phyloP scores from a whole-genome alignment of 306 rosid species.

The Rosa multiflora region DNA sequence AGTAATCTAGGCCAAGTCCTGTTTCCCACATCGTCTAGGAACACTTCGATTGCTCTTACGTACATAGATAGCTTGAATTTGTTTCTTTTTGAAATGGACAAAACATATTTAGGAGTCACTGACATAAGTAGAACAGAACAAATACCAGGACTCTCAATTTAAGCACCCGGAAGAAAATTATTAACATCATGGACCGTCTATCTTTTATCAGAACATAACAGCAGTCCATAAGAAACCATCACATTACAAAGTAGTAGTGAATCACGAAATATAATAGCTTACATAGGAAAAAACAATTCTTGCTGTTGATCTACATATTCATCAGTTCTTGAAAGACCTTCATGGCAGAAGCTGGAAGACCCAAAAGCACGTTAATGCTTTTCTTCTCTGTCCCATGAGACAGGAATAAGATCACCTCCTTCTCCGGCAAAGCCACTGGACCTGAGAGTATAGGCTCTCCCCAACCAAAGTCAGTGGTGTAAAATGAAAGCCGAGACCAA shows the following conservation, averaged over 20 bases:
- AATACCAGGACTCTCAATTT: not conserved
- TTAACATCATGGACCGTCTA: not conserved
- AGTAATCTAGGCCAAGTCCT: not conserved
- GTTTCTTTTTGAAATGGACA: not conserved
- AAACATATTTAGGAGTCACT: not conserved
- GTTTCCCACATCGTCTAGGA: not conserved
- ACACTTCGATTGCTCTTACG: not conserved
- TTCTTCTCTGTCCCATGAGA: constrained; percentile 50
- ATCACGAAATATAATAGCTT: not conserved
- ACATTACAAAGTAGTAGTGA: not conserved
- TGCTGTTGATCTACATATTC: constrained; percentile 17
- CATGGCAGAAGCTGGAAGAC: constrained; percentile 81
- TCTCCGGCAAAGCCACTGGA: constrained; percentile 71
- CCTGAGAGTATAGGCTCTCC: constrained; percentile 75
- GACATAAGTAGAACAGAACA: not conserved
- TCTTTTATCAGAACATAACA: not conserved
- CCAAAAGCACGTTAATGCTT: constrained; percentile 63
- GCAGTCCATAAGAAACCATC: not conserved
- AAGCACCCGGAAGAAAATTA: constrained; percentile 7
- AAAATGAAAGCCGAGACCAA: constrained; percentile 67
- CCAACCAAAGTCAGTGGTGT: constrained; percentile 76
- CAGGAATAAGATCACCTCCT: constrained; percentile 59
- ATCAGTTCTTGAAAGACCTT: constrained; percentile 42
- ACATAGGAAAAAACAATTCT: not conserved
- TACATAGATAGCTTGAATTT: not conserved